Percentiles rank a stretch among this genome's conserved stretches.
Evolutionary conservation across 2,329 filamentous ascomycete genomes (phyloP).

Genomic region (Cordyceps javanica): DNA sequence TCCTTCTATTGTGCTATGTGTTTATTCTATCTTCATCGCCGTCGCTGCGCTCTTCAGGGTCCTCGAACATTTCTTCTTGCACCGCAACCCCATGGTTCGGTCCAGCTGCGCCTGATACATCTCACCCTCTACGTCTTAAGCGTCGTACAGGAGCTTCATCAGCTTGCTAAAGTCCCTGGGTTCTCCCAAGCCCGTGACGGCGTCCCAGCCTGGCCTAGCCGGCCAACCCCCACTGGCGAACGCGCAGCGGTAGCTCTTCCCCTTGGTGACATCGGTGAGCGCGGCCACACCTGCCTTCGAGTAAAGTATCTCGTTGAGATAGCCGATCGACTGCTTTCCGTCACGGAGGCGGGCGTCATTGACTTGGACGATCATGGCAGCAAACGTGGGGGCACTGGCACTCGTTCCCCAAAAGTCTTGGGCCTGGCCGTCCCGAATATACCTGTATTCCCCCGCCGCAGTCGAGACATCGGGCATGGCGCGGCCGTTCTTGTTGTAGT

Average conservation of each 20-base stretch:
- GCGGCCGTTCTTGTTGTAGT: slow-evolving; percentile 38
- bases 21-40: no score
- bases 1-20: background rate
- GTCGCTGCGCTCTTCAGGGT: no score
- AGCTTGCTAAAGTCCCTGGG: slow-evolving; percentile 8
- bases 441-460: slow-evolving; percentile 47
- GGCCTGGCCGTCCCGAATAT: slow-evolving; percentile 19
- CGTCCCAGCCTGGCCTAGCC: slow-evolving; percentile 11
- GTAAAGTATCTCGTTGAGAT: slow-evolving; percentile 13
- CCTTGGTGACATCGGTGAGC: slow-evolving; percentile 1
- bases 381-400: slow-evolving; percentile 12
- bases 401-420: slow-evolving; percentile 18
- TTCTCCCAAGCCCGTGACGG: slow-evolving; percentile 7
- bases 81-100: background rate
- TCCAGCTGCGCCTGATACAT: background rate
- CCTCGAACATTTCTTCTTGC: no score
- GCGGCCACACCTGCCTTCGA: background rate
- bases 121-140: background rate
- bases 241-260: slow-evolving; percentile 1
- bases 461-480: slow-evolving; percentile 39
- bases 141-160: background rate
- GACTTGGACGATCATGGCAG: slow-evolving; percentile 12
- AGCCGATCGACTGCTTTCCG: slow-evolving; percentile 10
- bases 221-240: slow-evolving; percentile 11
- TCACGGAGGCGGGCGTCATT: slow-evolving; percentile 12